Conservation (phyloP, 306 rosid genomes). For the Medicago truncatula region DNA sequence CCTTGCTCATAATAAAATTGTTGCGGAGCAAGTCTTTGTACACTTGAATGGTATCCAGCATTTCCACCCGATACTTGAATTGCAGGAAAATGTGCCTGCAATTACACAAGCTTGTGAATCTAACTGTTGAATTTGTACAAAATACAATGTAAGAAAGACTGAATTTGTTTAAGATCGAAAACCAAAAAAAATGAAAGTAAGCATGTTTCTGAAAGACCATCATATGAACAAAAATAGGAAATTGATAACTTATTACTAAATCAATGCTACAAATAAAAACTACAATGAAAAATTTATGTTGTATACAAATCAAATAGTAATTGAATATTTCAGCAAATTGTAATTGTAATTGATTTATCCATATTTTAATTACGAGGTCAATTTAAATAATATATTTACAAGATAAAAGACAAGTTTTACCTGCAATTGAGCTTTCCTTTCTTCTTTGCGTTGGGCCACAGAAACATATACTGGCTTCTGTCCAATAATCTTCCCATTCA, state of each 20-base stretch:
- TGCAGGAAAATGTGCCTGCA: slow-evolving; percentile 75
- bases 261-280: not conserved
- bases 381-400: not conserved
- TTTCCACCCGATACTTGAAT: slow-evolving; percentile 59
- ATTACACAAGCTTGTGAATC: not conserved
- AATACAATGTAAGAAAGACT: not conserved
- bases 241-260: not conserved
- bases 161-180: not conserved
- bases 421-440: slow-evolving; percentile 72
- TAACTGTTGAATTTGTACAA: slow-evolving; percentile 15
- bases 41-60: slow-evolving; percentile 63
- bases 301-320: not conserved
- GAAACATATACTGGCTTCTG: slow-evolving; percentile 78
- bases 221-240: not conserved
- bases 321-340: no score
- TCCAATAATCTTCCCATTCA: slow-evolving; percentile 68
- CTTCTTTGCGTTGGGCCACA: slow-evolving; percentile 88
- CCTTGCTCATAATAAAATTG: slow-evolving; percentile 76
- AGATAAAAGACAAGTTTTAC: slow-evolving; percentile 37
- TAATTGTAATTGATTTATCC: not conserved
- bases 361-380: not conserved
- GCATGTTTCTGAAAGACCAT: not conserved
- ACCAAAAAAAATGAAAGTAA: not conserved
- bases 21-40: slow-evolving; percentile 68
- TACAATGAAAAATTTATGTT: not conserved